Base-by-base conservation (phyloP, 768 basidiomycete genomes). In the Xerocomellus intermedius region DNA sequence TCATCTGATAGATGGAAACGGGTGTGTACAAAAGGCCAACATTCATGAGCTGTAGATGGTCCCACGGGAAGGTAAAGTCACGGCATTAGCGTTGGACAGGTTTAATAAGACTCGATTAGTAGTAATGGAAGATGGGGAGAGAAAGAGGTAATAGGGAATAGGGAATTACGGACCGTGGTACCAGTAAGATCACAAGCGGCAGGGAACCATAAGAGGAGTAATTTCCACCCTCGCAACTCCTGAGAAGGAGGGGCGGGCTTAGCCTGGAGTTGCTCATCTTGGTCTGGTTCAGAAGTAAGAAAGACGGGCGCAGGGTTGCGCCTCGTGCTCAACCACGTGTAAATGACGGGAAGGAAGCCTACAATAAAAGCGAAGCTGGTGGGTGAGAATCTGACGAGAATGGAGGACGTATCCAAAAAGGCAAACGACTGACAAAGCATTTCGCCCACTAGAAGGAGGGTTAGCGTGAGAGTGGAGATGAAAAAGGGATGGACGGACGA, bases 1-100 rank as follows among this genome's bases (percentile, higher is more conserved):
- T 92, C 94, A 97, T 96, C 73, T 97, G 96, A 77, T 92, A 98
- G 63, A 98, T 93, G 41, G 91, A 94, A 51, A 99, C 97, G 28
- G 96, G 96, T 2, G 94, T 95, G 72, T 95, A 93, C 36, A 99
- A 81, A 44, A 99, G 81, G 51, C 97, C 97, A 61, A 96, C 79
- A 68, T 97, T 97, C 97, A 98, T 98, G 61, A 97, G 75, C 75
- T 79, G 68, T 62, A 59, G 39, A 62, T 44, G 30, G 48, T 54
- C 48, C 50, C 56, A 53, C 44, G 42, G 46, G 47, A 57, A 62
- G 49, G 26, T 5, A 50, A 45, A 52, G 52, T 44, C 46, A 52
- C 35, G 58, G 49, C 50, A 62, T 71, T 43, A 65, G 67, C 47
- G 45, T 52, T 54, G 47, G 38, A 44, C 28, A 30, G 55, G 22